Percentiles rank a stretch among this genome's conserved stretches.
Evolutionary conservation across 129 eudicot species (phyloP).

Genomic region (Escallonia rubra): DNA sequence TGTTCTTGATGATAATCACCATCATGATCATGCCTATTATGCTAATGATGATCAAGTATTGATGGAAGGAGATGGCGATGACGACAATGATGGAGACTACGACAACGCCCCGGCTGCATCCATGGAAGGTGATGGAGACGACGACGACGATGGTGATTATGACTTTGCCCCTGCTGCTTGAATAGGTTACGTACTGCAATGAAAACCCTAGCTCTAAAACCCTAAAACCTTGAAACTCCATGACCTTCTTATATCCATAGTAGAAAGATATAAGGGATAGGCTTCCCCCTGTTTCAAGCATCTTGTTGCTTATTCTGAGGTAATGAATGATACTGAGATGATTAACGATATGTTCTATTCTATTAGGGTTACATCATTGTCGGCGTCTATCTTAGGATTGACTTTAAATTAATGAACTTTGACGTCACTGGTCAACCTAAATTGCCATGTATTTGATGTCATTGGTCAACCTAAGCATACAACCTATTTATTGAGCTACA

Average conservation of each 20-base stretch:
- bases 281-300: no score
- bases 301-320: no score
- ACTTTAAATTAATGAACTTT: no score
- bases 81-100: conserved; percentile 29
- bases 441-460: not conserved
- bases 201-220: conserved; percentile 17
- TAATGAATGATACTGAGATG: no score
- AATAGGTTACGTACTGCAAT: not conserved
- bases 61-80: conserved; percentile 23
- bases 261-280: no score
- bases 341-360: not conserved
- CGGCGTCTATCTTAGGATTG: no score
- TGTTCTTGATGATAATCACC: conserved; percentile 11
- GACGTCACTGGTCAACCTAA: not conserved
- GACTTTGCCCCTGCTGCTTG: conserved; percentile 7
- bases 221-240: not conserved
- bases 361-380: no score
- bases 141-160: not conserved
- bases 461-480: no score
- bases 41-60: not conserved
- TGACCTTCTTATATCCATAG: no score
- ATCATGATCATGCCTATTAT: conserved; percentile 8
- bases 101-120: conserved; percentile 52
- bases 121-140: conserved; percentile 19
- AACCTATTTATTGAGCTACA: no score